These are phyloP conservation scores for Spatholobus suberectus DNA, from an alignment of 306 rosid genomes.

Conservation along the genomic window DNA sequence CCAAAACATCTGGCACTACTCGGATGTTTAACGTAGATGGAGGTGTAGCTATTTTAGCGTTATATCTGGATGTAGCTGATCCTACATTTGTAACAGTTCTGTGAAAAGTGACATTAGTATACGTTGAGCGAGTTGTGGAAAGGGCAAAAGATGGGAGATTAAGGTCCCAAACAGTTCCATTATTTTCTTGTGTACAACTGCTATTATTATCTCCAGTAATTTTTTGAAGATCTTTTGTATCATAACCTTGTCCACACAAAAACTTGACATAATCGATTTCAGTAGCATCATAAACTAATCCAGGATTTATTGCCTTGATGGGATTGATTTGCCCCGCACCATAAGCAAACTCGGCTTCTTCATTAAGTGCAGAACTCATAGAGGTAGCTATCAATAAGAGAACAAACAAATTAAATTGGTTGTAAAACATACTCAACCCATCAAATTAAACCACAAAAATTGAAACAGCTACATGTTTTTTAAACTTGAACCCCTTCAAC, in stretches of 20 bases:
- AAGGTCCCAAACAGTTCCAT: background rate
- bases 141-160: background rate
- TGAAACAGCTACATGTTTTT: too few relatives aligned
- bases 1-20: background rate
- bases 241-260: background rate
- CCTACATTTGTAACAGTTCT: slow-evolving; percentile 12
- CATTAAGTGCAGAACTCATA: background rate
- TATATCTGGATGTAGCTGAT: background rate
- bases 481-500: too few relatives aligned
- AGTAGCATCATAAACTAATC: background rate
- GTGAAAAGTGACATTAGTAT: background rate
- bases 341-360: background rate
- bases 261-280: background rate
- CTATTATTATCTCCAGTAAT: background rate
- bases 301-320: background rate
- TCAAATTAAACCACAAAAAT: too few relatives aligned
- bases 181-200: background rate
- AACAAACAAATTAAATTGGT: background rate
- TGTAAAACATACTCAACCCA: background rate
- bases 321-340: background rate
- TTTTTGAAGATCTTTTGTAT: background rate
- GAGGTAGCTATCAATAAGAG: background rate
- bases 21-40: background rate
- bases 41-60: background rate
- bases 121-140: too few relatives aligned